phyloP scores from a whole-genome alignment of 768 basidiomycete species.

The Boletellus ananiceps region DNA sequence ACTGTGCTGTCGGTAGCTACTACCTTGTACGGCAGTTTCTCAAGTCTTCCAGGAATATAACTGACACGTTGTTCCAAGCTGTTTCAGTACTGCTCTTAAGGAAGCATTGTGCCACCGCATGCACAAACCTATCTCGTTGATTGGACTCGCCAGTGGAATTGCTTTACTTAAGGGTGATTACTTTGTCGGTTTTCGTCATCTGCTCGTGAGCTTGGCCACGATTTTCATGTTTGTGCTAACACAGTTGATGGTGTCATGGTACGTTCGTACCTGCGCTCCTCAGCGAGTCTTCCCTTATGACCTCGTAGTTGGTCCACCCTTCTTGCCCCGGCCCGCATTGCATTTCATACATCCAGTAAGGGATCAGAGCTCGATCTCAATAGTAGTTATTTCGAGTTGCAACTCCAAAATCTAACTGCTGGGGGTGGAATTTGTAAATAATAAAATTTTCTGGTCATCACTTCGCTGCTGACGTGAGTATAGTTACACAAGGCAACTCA shows the following conservation, averaged over 20 bases:
- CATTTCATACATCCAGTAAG: background rate
- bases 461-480: no score
- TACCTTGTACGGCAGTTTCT: background rate
- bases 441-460: no score
- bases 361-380: slow-evolving; percentile 8
- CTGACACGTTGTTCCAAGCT: background rate
- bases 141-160: background rate
- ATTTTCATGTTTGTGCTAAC: slow-evolving; percentile 6
- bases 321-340: slow-evolving; percentile 3
- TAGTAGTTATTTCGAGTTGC: background rate
- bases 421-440: no score
- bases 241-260: slow-evolving; percentile 16
- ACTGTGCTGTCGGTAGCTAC: background rate
- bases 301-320: slow-evolving; percentile 8
- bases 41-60: background rate
- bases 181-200: background rate
- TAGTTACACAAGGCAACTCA: background rate
- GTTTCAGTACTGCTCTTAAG: slow-evolving; percentile 2
- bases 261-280: no score
- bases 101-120: slow-evolving; percentile 10
- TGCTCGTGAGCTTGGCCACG: background rate
- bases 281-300: no score
- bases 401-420: background rate
- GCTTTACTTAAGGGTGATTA: slow-evolving; percentile 3
- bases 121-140: slow-evolving; percentile 5